These are phyloP conservation scores for Caryopteris hybrid DNA, from an alignment of 305 asterid genomes.

Conservation along the genomic window DNA sequence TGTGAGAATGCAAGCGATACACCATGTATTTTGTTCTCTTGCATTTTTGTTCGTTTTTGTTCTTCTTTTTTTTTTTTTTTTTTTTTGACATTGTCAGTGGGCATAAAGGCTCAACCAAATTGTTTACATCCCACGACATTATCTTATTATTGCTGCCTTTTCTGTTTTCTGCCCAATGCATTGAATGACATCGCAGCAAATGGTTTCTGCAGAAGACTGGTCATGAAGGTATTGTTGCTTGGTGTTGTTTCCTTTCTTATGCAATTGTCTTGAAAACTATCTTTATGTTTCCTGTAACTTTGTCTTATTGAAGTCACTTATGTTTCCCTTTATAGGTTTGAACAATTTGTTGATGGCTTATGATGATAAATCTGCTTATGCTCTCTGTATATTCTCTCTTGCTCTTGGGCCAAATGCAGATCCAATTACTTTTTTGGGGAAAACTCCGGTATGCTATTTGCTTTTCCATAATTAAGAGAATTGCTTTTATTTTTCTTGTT, in stretches of 20 bases:
- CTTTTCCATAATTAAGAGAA: not conserved
- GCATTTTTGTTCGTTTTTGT: no score
- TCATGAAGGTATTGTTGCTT: conserved; percentile 63
- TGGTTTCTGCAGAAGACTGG: conserved; percentile 96
- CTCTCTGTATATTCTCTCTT: conserved; percentile 87
- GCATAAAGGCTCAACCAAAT: not conserved
- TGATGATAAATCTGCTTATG: conserved; percentile 93
- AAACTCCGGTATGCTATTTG: conserved; percentile 54
- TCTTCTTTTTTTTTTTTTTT: not conserved
- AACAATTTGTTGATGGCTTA: conserved; percentile 89
- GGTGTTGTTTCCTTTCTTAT: not conserved
- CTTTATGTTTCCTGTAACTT: conserved; percentile 3
- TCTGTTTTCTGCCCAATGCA: conserved; percentile 4
- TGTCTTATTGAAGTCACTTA: conserved; percentile 15
- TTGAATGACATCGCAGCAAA: conserved; percentile 53
- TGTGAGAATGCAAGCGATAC: conserved; percentile 1
- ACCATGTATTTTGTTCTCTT: not conserved
- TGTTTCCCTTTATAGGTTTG: conserved; percentile 49
- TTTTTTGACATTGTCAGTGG: not conserved
- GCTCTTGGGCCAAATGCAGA: conserved; percentile 82
- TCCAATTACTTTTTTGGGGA: conserved; percentile 81
- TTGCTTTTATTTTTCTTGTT: not conserved
- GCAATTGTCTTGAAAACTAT: not conserved
- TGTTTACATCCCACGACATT: not conserved
- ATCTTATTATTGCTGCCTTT: not conserved